phyloP scores from a whole-genome alignment of 129 eudicot genomes.

The Flaveria robusta region DNA sequence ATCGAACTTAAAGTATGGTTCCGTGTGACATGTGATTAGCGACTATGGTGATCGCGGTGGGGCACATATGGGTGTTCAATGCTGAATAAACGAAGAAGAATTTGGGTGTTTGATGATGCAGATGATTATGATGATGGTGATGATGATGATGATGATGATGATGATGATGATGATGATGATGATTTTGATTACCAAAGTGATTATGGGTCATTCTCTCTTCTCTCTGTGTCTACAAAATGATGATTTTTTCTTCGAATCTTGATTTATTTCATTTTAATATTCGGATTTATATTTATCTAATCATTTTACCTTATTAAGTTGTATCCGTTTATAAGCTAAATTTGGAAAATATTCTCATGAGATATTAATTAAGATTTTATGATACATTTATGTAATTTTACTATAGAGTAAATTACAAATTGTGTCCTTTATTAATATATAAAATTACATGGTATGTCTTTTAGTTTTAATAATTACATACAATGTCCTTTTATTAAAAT shows the following conservation, averaged over 20 bases:
- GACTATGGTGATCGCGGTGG: conserved; percentile 25
- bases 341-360: too few species aligned
- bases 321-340: too few species aligned
- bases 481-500: too few species aligned
- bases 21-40: conserved; percentile 16
- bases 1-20: conserved; percentile 12
- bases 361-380: too few species aligned
- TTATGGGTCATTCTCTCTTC: neutral
- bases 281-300: too few species aligned
- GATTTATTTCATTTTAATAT: too few species aligned
- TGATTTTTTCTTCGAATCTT: neutral
- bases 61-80: neutral
- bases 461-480: too few species aligned
- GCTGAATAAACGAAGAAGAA: conserved; percentile 21
- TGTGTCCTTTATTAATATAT: too few species aligned
- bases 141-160: conserved; percentile 9
- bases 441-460: too few species aligned
- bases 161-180: neutral
- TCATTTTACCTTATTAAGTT: too few species aligned
- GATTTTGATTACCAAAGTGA: conserved; percentile 18
- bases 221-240: neutral
- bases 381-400: too few species aligned
- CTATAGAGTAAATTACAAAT: too few species aligned
- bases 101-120: neutral
- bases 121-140: neutral